Percentiles rank a stretch among this genome's conserved stretches.
These are phyloP conservation scores for Colletotrichum neosansevieriae DNA, from an alignment of 2,329 filamentous ascomycete genomes.

Conservation along the genomic window DNA sequence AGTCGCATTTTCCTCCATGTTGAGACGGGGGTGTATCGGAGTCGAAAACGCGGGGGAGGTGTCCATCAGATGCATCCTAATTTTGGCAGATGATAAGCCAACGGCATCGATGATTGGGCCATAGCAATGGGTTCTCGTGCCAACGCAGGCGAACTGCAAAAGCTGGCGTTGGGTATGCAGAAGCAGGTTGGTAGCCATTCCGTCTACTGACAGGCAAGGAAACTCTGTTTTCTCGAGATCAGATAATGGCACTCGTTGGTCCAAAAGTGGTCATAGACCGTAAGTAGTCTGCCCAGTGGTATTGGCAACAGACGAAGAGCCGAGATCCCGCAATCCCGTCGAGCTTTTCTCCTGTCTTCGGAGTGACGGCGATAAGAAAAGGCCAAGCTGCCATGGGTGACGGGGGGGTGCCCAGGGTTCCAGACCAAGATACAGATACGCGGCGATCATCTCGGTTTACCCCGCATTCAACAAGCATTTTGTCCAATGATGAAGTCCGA, in stretches of 20 bases:
- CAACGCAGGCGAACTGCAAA: no score
- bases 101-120: constrained; percentile 21
- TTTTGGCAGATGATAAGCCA: constrained; percentile 29
- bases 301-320: not conserved
- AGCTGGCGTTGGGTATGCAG: no score
- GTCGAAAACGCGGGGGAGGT: constrained; percentile 22
- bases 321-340: constrained; percentile 23
- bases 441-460: constrained; percentile 6
- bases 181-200: no score
- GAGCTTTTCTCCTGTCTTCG: not conserved
- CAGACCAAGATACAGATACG: constrained; percentile 10
- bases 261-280: no score
- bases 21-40: not conserved
- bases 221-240: no score
- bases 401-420: not conserved
- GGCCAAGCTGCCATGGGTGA: not conserved
- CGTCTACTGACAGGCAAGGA: no score
- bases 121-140: not conserved
- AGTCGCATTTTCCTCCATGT: not conserved
- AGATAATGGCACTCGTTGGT: no score
- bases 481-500: constrained; percentile 14
- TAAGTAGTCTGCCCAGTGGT: no score
- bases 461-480: constrained; percentile 25
- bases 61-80: constrained; percentile 22
- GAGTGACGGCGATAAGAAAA: constrained; percentile 23